Evolutionary conservation across 1,139 yeast species (phyloP).

Genomic region (Debaryomyces coudertii): DNA sequence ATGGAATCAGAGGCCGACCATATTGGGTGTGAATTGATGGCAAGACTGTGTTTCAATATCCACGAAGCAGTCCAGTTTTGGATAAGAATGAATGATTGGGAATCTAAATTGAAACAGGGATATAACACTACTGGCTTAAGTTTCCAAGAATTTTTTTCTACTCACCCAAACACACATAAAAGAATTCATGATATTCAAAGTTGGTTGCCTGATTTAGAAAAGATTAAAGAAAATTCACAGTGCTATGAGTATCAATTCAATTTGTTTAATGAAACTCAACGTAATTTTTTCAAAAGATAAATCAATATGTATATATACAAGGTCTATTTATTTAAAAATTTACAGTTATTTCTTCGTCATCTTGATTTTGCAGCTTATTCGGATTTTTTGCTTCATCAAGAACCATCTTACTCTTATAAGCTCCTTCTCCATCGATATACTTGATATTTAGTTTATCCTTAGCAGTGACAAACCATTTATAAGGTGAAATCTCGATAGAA

Average conservation of each 20-base stretch:
- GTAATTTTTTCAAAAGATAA: conserved; percentile 22
- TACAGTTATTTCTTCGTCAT: conserved; percentile 15
- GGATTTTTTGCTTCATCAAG: conserved; percentile 10
- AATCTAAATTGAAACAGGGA: conserved; percentile 30
- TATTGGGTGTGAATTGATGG: conserved; percentile 90
- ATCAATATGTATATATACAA: conserved; percentile 8
- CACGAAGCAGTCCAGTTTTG: conserved; percentile 74
- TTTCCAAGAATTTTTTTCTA: conserved; percentile 67
- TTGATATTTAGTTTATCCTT: conserved; percentile 15
- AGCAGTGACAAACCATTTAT: conserved; percentile 13
- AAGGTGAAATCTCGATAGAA: conserved; percentile 33
- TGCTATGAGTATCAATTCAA: conserved; percentile 32
- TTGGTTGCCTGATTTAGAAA: conserved; percentile 75
- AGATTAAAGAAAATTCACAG: conserved; percentile 36
- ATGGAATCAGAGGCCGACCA: conserved; percentile 97
- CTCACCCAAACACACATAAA: conserved; percentile 85
- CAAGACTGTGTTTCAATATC: conserved; percentile 84
- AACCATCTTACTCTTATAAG: conserved; percentile 21
- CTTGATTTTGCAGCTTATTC: conserved; percentile 8
- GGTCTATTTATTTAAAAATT: conserved; percentile 9
- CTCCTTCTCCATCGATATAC: conserved; percentile 17
- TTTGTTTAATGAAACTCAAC: conserved; percentile 21
- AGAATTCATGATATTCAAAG: conserved; percentile 68
- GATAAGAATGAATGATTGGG: conserved; percentile 76
- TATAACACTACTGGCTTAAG: conserved; percentile 22